A percentile compares a stretch with the other conserved stretches of the same genome.
Evolutionary conservation across 2,329 filamentous ascomycete genomes (phyloP).

Genomic region (Botrytis galanthina): DNA sequence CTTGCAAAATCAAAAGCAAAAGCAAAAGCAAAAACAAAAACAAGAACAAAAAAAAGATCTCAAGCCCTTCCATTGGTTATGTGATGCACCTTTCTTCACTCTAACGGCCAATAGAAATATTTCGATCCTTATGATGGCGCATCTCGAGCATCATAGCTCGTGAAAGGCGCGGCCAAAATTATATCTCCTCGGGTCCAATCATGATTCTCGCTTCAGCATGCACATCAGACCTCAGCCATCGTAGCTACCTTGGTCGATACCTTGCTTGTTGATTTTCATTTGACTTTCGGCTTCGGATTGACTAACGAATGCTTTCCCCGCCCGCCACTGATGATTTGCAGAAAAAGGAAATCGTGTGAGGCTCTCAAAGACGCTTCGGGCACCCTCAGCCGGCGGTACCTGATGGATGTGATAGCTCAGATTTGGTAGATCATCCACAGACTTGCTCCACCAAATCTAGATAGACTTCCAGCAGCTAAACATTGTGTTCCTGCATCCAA

Average conservation of each 20-base stretch:
- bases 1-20: background rate
- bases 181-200: slow-evolving; percentile 12
- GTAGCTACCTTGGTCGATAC: background rate
- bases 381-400: slow-evolving; percentile 17
- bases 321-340: slow-evolving; percentile 18
- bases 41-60: background rate
- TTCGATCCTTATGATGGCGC: slow-evolving; percentile 6
- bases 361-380: slow-evolving; percentile 18
- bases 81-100: background rate
- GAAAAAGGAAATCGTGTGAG: slow-evolving; percentile 16
- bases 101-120: background rate
- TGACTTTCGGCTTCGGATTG: background rate
- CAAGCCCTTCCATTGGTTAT: background rate
- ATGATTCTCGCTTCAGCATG: slow-evolving; percentile 8
- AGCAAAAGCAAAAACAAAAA: no score
- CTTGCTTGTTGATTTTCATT: background rate
- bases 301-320: slow-evolving; percentile 7
- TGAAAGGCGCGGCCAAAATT: background rate
- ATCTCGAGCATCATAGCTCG: slow-evolving; percentile 12
- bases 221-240: slow-evolving; percentile 14
- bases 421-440: slow-evolving; percentile 20
- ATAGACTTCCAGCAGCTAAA: slow-evolving; percentile 19
- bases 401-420: slow-evolving; percentile 22
- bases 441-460: slow-evolving; percentile 17
- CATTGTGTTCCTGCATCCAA: slow-evolving; percentile 20